Evolutionary conservation across 768 basidiomycete species (phyloP), one percentile per base, ranked within the genome.

Genomic region (Tylopilus felleus): DNA sequence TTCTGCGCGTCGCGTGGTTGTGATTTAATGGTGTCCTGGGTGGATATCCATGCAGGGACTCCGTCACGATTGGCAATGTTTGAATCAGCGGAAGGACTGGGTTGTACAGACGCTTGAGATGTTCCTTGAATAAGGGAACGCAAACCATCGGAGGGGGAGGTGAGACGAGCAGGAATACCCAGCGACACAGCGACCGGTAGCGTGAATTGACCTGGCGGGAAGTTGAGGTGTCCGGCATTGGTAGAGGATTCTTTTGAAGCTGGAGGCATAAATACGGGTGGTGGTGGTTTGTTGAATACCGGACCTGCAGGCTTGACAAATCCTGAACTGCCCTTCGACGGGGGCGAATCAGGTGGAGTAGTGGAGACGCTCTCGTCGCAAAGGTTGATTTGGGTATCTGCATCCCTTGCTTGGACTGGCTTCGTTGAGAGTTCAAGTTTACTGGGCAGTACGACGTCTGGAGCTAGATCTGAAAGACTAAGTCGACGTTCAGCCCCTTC

Each of bases 401-500:
- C 47, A 36, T 62, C 59, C 13, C 51, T 53, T 35, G n/a, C 19
- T 16, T 38, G 51, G 23, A 16, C 41, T 51, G 52, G 50, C 70
- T 67, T 56, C 60, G 47, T 49, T 58, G 49, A 65, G 54, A 46
- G 63, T 58, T 61, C 65, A 8, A 47, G 31, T 16, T 57, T 46
- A 19, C 39, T 40, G 2, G 1, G 21, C 12, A 36, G 56, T 70
- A 42, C 73, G 63, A 36, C 74, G 70, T 57, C 70, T 66, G 75
- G 72, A 56, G 76, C 77, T n/a, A 88, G 73, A 54, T 89, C 86
- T 8, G 83, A 83, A 23, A 88, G 55, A 61, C 84, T 83, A 45
- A 86, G 68, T 31, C 77, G 77, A 29, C 70, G 69, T 28, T 72
- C 63, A 13, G 36, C 57, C 42, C 52, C 55, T 45, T 57, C 51